phyloP scores from a whole-genome alignment of 164 flowering plant genomes.

The Nelumbo lutea region DNA sequence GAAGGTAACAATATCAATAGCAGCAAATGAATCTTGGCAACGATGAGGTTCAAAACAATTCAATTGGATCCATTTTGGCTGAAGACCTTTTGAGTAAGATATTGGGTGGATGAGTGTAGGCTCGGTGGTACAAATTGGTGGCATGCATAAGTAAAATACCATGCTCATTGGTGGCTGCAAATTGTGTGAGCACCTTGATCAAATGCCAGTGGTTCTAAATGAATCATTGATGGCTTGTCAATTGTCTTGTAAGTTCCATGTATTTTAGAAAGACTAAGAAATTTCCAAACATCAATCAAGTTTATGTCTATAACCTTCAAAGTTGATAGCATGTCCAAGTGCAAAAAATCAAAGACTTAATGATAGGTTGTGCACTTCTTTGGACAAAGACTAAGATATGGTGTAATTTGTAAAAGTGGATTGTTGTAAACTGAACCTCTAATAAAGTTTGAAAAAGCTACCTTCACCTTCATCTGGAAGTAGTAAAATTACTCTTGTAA shows the following conservation, averaged over 20 bases:
- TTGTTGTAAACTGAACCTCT: no score
- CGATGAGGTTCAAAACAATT: neutral
- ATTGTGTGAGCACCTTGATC: neutral
- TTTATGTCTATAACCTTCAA: neutral
- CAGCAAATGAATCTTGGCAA: neutral
- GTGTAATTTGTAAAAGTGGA: no score
- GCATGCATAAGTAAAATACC: no score
- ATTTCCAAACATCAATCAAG: neutral
- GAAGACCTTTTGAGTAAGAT: neutral
- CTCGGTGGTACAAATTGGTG: no score
- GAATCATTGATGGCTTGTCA: no score
- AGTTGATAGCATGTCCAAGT: neutral
- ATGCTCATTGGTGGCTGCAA: neutral
- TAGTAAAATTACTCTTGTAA: neutral
- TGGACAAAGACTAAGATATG: no score
- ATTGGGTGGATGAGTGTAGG: no score
- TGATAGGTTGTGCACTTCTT: no score
- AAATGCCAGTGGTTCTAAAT: neutral
- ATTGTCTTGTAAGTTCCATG: neutral
- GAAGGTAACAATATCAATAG: neutral
- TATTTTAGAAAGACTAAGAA: neutral
- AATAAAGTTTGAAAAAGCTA: no score
- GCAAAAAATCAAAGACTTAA: no score
- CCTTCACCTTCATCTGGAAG: neutral
- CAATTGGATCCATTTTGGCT: neutral